Conservation (phyloP, 176 grass and related monocot genomes). For the Coix lacrymajobi region DNA sequence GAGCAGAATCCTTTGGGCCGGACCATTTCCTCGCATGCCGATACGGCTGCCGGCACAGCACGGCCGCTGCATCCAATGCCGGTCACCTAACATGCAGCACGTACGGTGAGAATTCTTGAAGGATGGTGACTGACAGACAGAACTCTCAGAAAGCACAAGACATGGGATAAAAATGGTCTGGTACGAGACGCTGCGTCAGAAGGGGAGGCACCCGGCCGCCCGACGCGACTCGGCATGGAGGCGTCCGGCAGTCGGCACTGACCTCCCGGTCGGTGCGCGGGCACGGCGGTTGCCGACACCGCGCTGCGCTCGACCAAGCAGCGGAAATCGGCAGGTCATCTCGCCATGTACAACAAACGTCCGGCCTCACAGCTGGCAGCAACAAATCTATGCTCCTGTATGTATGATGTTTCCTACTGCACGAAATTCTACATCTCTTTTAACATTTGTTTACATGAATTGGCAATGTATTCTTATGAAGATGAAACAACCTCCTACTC, state of each 20-base stretch:
- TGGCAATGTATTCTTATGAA: too few relatives aligned
- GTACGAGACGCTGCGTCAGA: neutral
- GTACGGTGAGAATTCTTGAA: neutral
- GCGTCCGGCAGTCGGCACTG: neutral
- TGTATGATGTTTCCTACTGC: neutral
- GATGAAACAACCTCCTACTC: neutral
- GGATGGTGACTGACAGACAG: neutral
- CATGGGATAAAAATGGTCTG: too few relatives aligned
- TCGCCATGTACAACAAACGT: neutral
- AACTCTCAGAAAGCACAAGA: neutral
- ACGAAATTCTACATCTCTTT: neutral
- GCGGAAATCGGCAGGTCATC: neutral
- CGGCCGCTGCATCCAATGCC: neutral
- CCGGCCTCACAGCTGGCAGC: neutral
- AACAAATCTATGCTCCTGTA: neutral
- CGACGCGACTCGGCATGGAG: neutral
- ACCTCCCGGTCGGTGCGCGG: neutral
- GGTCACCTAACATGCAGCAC: constrained; percentile 15
- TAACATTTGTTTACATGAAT: neutral
- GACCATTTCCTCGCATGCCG: neutral
- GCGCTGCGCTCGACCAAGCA: neutral
- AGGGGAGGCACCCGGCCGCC: neutral
- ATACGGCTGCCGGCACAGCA: neutral
- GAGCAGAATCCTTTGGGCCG: neutral
- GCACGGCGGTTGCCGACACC: neutral